Evolutionary conservation across 306 rosid genomes (phyloP).

Genomic region (Vigna reflexopilosa): DNA sequence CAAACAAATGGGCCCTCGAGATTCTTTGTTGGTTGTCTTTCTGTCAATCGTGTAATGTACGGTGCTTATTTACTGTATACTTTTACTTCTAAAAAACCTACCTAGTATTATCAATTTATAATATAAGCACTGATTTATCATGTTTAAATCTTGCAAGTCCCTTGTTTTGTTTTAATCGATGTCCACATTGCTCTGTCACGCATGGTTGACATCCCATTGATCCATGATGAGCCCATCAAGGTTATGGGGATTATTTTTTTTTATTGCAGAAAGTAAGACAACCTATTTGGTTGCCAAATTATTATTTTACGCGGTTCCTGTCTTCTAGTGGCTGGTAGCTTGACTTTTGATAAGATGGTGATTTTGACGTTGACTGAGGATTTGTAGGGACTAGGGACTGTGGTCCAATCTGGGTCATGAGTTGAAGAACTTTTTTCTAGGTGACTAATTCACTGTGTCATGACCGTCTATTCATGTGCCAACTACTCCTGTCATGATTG

Average conservation of each 20-base stretch:
- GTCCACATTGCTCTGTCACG: not conserved
- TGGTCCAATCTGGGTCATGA: conserved; percentile 3
- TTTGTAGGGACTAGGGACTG: not conserved
- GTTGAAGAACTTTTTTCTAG: not conserved
- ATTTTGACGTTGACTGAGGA: not conserved
- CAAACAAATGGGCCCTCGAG: conserved; percentile 44
- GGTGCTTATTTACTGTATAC: not conserved
- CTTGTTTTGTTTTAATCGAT: not conserved
- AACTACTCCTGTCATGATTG: not conserved
- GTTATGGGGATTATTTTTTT: too few relatives aligned
- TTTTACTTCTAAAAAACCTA: not conserved
- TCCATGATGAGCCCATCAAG: not conserved
- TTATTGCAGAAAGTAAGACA: not conserved
- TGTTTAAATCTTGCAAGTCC: not conserved
- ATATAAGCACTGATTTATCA: conserved; percentile 3
- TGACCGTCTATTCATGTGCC: not conserved
- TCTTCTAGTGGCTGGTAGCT: not conserved
- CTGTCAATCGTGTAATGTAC: conserved; percentile 34
- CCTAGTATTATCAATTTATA: conserved; percentile 18
- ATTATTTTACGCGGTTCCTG: not conserved
- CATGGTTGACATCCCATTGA: not conserved
- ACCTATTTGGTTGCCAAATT: not conserved
- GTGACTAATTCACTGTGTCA: not conserved
- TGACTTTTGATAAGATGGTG: not conserved
- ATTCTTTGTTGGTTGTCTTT: conserved; percentile 32